Percentiles rank a stretch among this genome's conserved stretches.
Conservation (phyloP, 768 basidiomycete genomes). For the Serendipita sp. region DNA sequence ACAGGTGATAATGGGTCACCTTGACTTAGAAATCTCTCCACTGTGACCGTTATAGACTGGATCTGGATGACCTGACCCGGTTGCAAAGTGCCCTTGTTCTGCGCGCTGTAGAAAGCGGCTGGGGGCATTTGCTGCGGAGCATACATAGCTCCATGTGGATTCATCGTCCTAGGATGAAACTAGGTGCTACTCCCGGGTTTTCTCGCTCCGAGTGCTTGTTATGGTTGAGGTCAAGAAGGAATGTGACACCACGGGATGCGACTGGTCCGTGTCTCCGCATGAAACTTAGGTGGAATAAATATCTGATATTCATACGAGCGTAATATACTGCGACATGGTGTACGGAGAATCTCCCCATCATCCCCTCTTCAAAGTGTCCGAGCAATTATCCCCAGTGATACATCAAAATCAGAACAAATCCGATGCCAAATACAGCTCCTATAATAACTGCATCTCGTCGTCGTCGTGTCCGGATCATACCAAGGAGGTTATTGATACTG, state of each 20-base stretch:
- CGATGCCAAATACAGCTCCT: conserved; percentile 76
- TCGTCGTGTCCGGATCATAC: conserved; percentile 85
- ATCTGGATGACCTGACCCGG: conserved; percentile 78
- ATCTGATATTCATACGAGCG: not conserved
- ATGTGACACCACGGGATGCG: no score
- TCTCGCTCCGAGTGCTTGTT: no score
- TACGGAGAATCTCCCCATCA: not conserved
- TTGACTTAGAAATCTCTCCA: conserved; percentile 92
- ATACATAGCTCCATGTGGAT: conserved; percentile 1
- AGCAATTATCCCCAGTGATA: conserved; percentile 22
- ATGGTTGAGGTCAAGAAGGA: not conserved
- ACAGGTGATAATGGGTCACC: conserved; percentile 28
- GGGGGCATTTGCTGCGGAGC: conserved; percentile 1
- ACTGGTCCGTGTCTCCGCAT: no score
- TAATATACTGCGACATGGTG: no score
- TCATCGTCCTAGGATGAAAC: not conserved
- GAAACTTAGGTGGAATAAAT: not conserved
- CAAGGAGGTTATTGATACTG: conserved; percentile 80
- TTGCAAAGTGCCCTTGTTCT: conserved; percentile 24
- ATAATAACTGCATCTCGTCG: conserved; percentile 81
- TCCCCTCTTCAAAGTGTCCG: no score
- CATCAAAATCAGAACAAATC: conserved; percentile 45
- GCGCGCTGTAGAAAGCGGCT: conserved; percentile 6
- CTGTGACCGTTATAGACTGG: conserved; percentile 77
- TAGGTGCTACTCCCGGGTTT: not conserved